phyloP scores from a whole-genome alignment of 192 early-diverging fungal genomes.

The Backusella tarrabulga region DNA sequence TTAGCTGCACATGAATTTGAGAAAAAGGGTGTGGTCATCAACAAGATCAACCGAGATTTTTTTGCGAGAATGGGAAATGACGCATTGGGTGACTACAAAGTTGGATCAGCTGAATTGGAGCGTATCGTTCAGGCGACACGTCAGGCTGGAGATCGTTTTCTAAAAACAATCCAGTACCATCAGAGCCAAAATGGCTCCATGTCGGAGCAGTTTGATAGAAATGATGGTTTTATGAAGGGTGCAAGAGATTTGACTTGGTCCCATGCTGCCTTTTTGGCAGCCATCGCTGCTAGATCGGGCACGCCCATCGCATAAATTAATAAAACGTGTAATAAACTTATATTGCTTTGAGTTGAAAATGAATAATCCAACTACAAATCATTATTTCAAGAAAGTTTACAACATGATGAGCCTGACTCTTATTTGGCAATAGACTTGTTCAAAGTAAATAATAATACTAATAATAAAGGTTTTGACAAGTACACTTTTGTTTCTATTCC shows the following conservation, averaged over 20 bases:
- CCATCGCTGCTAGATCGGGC: conserved; percentile 27
- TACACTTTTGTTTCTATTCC: no score
- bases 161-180: conserved; percentile 54
- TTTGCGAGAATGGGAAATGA: conserved; percentile 23
- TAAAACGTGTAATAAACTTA: neutral
- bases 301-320: conserved; percentile 1
- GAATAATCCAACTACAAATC: no score
- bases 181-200: conserved; percentile 49
- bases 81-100: neutral
- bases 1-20: conserved; percentile 35
- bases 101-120: conserved; percentile 14
- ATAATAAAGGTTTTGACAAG: no score
- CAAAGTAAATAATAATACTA: no score
- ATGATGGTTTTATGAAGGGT: conserved; percentile 56
- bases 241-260: conserved; percentile 74
- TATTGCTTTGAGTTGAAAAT: neutral
- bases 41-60: conserved; percentile 33
- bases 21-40: conserved; percentile 19
- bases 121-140: conserved; percentile 36
- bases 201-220: conserved; percentile 62
- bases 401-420: no score
- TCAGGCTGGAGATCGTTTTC: conserved; percentile 52
- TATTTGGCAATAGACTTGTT: no score
- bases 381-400: no score
- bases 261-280: conserved; percentile 58